Conservation (phyloP, 257 asterid species). For the Thymus quinquecostatus region DNA sequence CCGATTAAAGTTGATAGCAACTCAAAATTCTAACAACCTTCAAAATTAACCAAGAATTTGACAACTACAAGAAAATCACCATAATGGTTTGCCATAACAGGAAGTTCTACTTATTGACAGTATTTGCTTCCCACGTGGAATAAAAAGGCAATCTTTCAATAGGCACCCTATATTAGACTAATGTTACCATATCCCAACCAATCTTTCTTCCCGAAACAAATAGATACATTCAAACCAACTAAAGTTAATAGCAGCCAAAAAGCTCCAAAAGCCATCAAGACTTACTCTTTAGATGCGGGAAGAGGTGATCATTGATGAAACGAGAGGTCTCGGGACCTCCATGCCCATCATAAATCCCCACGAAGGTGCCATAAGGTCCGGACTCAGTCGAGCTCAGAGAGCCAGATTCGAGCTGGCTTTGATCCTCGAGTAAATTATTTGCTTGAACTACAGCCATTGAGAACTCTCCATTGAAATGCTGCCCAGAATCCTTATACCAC, state of each 20-base stretch:
- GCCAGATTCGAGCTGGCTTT: constrained; percentile 92
- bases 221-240: constrained; percentile 13
- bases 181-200: constrained; percentile 1
- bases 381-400: constrained; percentile 53
- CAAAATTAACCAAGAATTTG: neutral
- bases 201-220: neutral
- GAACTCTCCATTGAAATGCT: constrained; percentile 75
- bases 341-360: constrained; percentile 91
- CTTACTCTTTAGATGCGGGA: constrained; percentile 78
- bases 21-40: no score
- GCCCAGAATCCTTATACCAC: constrained; percentile 81
- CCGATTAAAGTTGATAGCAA: no score
- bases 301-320: constrained; percentile 73
- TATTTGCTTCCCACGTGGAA: constrained; percentile 16
- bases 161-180: neutral
- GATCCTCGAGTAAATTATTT: constrained; percentile 83
- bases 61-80: neutral
- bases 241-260: neutral
- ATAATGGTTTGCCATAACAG: neutral
- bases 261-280: constrained; percentile 14
- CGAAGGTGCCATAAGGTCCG: constrained; percentile 79
- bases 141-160: neutral
- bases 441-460: constrained; percentile 96
- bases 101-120: neutral
- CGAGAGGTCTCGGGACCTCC: constrained; percentile 91